Evolutionary conservation across 805 yeast genomes (phyloP), one percentile per base, ranked within the genome.

Genomic region (Helenozyma baotianmanensis): DNA sequence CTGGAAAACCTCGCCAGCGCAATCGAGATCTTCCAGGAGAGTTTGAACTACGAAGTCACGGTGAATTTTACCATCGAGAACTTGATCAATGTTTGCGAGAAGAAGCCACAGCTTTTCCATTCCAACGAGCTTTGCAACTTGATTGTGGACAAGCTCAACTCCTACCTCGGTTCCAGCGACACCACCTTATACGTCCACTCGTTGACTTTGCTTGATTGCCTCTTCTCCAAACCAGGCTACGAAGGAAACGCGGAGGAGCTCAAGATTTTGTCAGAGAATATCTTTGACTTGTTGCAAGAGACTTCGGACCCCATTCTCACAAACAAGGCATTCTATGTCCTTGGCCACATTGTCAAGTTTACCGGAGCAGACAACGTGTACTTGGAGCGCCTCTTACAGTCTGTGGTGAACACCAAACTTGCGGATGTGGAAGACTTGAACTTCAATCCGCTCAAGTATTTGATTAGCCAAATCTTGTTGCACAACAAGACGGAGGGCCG

Each of bases 121-220:
- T 38, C 39, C 9, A 25, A 32, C 9, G 36, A 36, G 7, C 40
- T 55, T 16, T 45, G 45, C 27, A 39, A 30, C 9, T 33, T 36
- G 11, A 38, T 56, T n/a, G 34, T 60, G 9, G 37, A 25, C 2
- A 50, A 43, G 31, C 38, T 56, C 11, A 33, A 39, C 15, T 23
- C 38, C 0, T 53, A 53, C 24, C 35, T 58, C n/a, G 35, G 46
- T 4, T 56, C 62, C 1, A 52, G 52, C 17, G 62, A 60, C 35
- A 54, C 57, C 9, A 27, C 54, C 4, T 41, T 56, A 17, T 51
- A 50, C 29, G 23, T 41, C n/a, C 29, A 35, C 6, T 45, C 61
- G 4, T 50, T 56, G 29, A 36, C 36, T 16, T 42, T 56, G 11
- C 36, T 56, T 19, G 19, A 17, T 17, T 17, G 7, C 8, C 5